Conservation (phyloP, 192 early-diverging fungal species). For the Coemansia asiatica region DNA sequence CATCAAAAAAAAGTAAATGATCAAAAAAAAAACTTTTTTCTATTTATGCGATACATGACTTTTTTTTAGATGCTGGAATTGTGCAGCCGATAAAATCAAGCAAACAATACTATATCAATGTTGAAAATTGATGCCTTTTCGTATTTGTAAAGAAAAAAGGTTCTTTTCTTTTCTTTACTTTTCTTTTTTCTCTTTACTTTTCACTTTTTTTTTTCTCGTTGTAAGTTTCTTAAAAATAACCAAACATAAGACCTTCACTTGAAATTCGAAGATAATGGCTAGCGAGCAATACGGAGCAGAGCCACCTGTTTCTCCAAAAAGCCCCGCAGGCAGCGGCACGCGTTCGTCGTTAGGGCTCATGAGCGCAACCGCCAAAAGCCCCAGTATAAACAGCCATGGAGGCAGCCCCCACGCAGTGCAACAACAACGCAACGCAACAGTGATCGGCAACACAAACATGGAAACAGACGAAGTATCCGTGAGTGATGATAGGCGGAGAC, state of each 20-base stretch:
- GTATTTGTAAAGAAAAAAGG: too few relatives aligned
- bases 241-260: too few relatives aligned
- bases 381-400: too few relatives aligned
- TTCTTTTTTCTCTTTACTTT: not conserved
- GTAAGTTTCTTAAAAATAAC: not conserved
- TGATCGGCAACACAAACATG: slow-evolving; percentile 6
- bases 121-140: too few relatives aligned
- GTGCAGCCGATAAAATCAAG: not conserved
- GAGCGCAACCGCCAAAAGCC: not conserved
- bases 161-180: slow-evolving; percentile 1
- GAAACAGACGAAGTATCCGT: not conserved
- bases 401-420: not conserved
- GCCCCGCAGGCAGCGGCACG: slow-evolving; percentile 14
- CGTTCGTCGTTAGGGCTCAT: slow-evolving; percentile 40
- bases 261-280: too few relatives aligned
- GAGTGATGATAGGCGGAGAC: slow-evolving; percentile 10
- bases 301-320: not conserved
- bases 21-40: not conserved
- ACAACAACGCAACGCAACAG: not conserved
- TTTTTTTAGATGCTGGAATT: not conserved
- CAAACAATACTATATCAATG: not conserved
- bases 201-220: not conserved
- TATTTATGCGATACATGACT: too few relatives aligned
- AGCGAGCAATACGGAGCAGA: too few relatives aligned
- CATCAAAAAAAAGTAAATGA: not conserved